Percentiles rank a stretch among this genome's conserved stretches.
Evolutionary conservation across 345 rosid genomes (phyloP).

Genomic region (Acer campestre): DNA sequence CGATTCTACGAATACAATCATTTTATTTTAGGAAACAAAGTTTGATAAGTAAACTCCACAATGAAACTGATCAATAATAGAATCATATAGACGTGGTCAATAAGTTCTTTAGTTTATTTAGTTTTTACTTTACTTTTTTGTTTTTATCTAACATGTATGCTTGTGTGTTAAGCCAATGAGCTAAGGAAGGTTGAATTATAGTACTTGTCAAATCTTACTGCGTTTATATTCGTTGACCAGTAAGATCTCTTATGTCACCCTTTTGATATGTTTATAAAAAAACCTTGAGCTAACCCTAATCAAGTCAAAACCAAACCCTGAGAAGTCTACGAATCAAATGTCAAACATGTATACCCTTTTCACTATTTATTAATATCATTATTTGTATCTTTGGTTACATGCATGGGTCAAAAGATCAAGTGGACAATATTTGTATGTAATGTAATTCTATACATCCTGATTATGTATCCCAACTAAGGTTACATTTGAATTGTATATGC

Average conservation of each 20-base stretch:
- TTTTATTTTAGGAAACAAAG: conserved; percentile 17
- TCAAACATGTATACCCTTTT: background rate
- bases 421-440: background rate
- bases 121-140: background rate
- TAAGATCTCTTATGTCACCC: background rate
- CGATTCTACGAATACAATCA: no score
- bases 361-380: background rate
- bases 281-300: background rate
- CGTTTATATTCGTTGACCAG: conserved; percentile 11
- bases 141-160: conserved; percentile 7
- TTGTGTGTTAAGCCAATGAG: conserved; percentile 30
- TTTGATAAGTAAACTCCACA: conserved; percentile 23
- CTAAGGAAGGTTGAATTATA: conserved; percentile 22
- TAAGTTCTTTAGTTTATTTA: background rate
- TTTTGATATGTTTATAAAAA: conserved; percentile 13
- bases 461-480: background rate
- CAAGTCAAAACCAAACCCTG: conserved; percentile 15
- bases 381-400: background rate
- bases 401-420: background rate
- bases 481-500: background rate
- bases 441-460: background rate
- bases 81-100: background rate
- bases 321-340: background rate
- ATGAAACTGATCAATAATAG: background rate
- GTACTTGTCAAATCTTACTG: background rate